Conservation (phyloP, 257 asterid genomes). For the Prunella vulgaris region DNA sequence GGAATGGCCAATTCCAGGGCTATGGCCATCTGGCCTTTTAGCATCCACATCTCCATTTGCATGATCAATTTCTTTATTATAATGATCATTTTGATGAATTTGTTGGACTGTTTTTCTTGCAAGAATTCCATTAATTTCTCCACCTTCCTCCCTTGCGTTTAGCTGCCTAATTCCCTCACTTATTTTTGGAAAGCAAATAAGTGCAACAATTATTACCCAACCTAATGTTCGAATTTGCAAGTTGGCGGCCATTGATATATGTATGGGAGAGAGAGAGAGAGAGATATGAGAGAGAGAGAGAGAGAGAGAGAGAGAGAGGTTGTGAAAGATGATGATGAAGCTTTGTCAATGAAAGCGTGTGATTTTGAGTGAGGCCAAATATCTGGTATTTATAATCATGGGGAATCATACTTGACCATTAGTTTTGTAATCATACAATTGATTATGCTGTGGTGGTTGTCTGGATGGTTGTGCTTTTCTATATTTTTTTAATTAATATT, state of each 20-base stretch:
- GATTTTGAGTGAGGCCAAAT: constrained; percentile 1
- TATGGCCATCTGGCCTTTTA: constrained; percentile 29
- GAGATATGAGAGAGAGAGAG: not conserved
- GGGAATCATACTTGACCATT: not conserved
- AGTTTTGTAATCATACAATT: not conserved
- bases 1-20: constrained; percentile 55
- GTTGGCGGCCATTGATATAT: constrained; percentile 33
- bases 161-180: constrained; percentile 45
- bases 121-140: too few species aligned
- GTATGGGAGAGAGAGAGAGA: not conserved
- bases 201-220: constrained; percentile 25
- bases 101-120: too few species aligned
- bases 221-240: not conserved
- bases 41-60: constrained; percentile 12
- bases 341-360: not conserved
- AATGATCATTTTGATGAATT: too few species aligned
- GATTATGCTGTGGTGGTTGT: too few species aligned
- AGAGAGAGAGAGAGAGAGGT: not conserved
- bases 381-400: constrained; percentile 28
- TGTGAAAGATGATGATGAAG: not conserved
- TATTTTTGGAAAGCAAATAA: constrained; percentile 17
- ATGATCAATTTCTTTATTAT: not conserved
- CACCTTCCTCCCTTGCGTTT: constrained; percentile 6
- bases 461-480: too few species aligned
- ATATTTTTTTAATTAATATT: too few species aligned